Evolutionary conservation across 2,329 filamentous ascomycete genomes (phyloP), one percentile per base, ranked within the genome.

Genomic region (Hymenoscyphus linearis): DNA sequence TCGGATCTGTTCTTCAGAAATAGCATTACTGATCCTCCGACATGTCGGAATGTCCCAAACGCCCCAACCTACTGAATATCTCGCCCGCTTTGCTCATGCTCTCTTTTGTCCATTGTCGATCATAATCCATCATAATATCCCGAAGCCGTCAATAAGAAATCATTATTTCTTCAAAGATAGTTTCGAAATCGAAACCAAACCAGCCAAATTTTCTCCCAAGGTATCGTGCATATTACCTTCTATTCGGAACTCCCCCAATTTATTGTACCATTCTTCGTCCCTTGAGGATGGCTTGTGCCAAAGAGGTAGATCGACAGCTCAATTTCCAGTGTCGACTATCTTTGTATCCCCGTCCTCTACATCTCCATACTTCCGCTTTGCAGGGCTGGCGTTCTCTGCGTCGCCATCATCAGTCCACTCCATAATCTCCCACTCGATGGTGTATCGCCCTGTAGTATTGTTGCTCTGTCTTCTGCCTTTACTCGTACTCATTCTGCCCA

Each of bases 391-490:
- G 64, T 57, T 71, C 4, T 68, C 67, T 16, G 70, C 71, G 14
- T 76, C 76, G 9, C 76, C 79, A 58, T 77, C 79, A 62, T 74
- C 76, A 54, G 79, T 82, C 80, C 84, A 93, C 75, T 96, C 92
- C 44, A 87, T 80, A 65, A 96, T 82, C 75, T 96, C 91, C 90
- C 91, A 96, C 71, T 95, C 88, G 12, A 95, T 82, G 52, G 79
- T 83, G 40, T 86, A 82, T 31, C 78, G 80, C 16, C 87, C 87
- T 71, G 90, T 85, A n/a, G 76, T 76, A 57, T 82, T 86, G 57
- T 73, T 71, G 54, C 75, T 74, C 61, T 82, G 82, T 16, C 85
- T 84, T 62, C 79, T 80, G 70, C 81, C 76, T 58, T 84, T 83
- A 72, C 85, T 85, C 74, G 89, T 83, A 72, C 85, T 85, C 74